Evolutionary conservation across 106 monocot species (phyloP).

Genomic region (Ottelia alismoides): DNA sequence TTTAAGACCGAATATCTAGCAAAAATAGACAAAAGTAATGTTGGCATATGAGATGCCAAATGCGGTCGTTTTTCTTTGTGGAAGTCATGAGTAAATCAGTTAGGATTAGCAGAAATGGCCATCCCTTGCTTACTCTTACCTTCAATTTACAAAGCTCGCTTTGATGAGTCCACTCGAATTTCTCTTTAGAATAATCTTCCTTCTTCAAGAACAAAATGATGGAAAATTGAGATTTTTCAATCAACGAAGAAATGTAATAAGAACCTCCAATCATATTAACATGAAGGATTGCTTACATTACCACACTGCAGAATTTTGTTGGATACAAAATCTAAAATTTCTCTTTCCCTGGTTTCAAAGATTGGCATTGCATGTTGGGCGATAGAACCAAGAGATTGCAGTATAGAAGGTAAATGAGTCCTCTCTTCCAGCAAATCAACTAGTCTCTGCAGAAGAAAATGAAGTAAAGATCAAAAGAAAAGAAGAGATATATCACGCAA

Average conservation of each 20-base stretch:
- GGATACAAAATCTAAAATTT: conserved; percentile 64
- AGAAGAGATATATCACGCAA: neutral
- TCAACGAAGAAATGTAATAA: too few relatives aligned
- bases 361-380: conserved; percentile 95
- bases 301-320: conserved; percentile 61
- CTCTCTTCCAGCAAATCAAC: conserved; percentile 83
- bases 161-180: conserved; percentile 53
- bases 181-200: conserved; percentile 11
- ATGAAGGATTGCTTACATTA: conserved; percentile 37
- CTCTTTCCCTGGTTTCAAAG: conserved; percentile 95
- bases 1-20: conserved; percentile 81
- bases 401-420: conserved; percentile 79
- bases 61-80: too few relatives aligned
- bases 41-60: neutral
- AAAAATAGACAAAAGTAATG: neutral
- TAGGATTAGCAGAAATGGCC: too few relatives aligned
- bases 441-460: conserved; percentile 53
- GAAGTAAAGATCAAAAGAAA: neutral
- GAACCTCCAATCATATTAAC: neutral
- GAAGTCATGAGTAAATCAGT: too few relatives aligned
- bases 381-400: conserved; percentile 94
- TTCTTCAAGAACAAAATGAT: conserved; percentile 20
- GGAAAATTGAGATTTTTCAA: too few relatives aligned
- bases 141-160: conserved; percentile 71
- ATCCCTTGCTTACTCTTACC: conserved; percentile 41